Percentiles rank a stretch among this genome's conserved stretches.
Conservation (phyloP, 2,329 filamentous ascomycete genomes). For the Botrytis sinoallii region DNA sequence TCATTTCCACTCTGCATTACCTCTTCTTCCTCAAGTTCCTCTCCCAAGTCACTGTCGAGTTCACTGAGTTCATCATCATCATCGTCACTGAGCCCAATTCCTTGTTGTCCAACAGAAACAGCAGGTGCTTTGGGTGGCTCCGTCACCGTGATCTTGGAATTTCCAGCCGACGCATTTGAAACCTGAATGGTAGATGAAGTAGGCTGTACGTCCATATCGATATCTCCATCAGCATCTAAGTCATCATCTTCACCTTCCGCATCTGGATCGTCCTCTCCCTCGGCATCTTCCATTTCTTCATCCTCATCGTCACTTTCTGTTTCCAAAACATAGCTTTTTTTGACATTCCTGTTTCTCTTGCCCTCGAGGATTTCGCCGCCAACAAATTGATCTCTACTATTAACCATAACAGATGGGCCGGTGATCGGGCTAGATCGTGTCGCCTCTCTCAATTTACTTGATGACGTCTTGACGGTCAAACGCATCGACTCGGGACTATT, state of each 20-base stretch:
- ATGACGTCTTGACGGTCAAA: constrained; percentile 38
- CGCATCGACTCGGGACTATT: constrained; percentile 33
- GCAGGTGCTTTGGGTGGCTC: constrained; percentile 26
- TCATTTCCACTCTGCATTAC: constrained; percentile 41
- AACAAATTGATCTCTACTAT: constrained; percentile 31
- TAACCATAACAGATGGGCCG: constrained; percentile 23
- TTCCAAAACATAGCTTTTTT: constrained; percentile 45
- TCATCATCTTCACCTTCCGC: constrained; percentile 43
- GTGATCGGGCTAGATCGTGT: constrained; percentile 30
- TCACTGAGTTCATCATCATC: constrained; percentile 40
- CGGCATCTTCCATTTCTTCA: constrained; percentile 41
- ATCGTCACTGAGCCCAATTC: constrained; percentile 35
- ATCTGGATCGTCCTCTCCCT: constrained; percentile 40
- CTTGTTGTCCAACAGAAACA: constrained; percentile 36
- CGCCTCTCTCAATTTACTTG: constrained; percentile 37
- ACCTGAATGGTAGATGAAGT: constrained; percentile 36
- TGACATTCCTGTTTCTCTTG: constrained; percentile 36
- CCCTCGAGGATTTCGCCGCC: constrained; percentile 37
- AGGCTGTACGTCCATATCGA: constrained; percentile 37
- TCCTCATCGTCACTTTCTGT: constrained; percentile 43
- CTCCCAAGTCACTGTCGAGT: constrained; percentile 38
- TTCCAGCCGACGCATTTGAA: constrained; percentile 31
- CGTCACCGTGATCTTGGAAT: constrained; percentile 32
- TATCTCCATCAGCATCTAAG: constrained; percentile 45
- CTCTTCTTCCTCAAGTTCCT: constrained; percentile 51